Percentiles rank a stretch among this genome's conserved stretches.
phyloP scores from a whole-genome alignment of 1,284 basidiomycete genomes.

The Kwoniella shivajii region DNA sequence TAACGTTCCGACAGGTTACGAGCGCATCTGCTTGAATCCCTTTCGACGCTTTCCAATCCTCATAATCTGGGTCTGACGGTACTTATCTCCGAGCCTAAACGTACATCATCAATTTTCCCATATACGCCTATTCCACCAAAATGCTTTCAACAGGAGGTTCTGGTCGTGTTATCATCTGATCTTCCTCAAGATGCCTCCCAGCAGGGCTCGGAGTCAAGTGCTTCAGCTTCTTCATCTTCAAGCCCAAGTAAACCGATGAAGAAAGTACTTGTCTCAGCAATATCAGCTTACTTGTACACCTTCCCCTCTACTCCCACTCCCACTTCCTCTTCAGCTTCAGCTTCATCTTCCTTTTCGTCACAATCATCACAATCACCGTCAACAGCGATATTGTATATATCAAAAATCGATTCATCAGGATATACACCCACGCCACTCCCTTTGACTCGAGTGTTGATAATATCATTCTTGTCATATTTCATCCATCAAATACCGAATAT shows the following conservation, averaged over 20 bases:
- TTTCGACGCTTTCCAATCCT: conserved; percentile 56
- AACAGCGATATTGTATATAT: conserved; percentile 73
- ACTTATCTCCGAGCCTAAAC: conserved; percentile 69
- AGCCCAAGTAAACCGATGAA: neutral
- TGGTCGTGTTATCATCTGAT: conserved; percentile 69
- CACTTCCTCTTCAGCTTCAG: conserved; percentile 54
- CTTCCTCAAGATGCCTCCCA: conserved; percentile 1
- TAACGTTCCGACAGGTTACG: conserved; percentile 56
- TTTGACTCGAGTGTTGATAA: conserved; percentile 67
- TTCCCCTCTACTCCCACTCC: conserved; percentile 57
- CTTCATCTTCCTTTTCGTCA: neutral
- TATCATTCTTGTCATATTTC: conserved; percentile 67
- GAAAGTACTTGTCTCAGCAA: conserved; percentile 65
- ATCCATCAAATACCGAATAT: conserved; percentile 58
- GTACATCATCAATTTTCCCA: conserved; percentile 68
- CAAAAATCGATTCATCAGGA: conserved; percentile 92
- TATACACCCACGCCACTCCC: conserved; percentile 60
- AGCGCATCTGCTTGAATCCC: conserved; percentile 64
- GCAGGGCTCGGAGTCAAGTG: neutral
- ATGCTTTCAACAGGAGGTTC: conserved; percentile 59
- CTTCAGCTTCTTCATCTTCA: neutral
- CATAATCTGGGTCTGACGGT: conserved; percentile 73
- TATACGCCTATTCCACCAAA: conserved; percentile 62
- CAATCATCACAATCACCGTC: neutral
- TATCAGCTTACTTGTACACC: conserved; percentile 81